Percentiles rank a stretch among this genome's conserved stretches.
Evolutionary conservation across 768 basidiomycete species (phyloP).

Genomic region (Terana coerulea): DNA sequence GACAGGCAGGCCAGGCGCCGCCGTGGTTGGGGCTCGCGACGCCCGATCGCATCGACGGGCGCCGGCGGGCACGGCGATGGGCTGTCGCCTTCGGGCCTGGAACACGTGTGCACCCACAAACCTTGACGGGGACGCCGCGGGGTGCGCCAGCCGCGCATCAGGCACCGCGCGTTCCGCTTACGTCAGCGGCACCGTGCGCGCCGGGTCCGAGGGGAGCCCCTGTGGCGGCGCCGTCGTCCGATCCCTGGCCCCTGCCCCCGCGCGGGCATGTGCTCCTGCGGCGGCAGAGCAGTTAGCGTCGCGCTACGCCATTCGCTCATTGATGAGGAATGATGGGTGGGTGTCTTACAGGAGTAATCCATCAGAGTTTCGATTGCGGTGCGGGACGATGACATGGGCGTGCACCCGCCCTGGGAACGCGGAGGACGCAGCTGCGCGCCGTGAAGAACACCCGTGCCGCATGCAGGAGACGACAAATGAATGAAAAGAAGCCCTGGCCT

Average conservation of each 20-base stretch:
- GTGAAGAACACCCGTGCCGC: no score
- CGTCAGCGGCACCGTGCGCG: background rate
- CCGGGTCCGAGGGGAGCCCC: background rate
- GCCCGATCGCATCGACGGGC: background rate
- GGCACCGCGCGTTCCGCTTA: background rate
- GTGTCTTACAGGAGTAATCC: background rate
- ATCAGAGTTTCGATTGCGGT: background rate
- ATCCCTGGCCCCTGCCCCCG: background rate
- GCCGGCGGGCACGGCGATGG: background rate
- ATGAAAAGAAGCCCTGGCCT: no score
- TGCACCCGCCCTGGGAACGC: no score
- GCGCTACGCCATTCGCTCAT: background rate
- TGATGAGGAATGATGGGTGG: background rate
- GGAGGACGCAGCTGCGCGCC: no score
- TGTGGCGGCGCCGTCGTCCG: background rate
- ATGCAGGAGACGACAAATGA: no score
- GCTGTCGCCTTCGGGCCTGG: background rate
- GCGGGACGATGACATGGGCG: no score
- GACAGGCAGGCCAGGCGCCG: no score
- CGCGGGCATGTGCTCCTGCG: background rate
- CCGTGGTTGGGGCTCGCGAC: background rate
- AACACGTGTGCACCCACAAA: background rate
- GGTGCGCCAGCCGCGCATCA: background rate
- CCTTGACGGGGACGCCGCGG: background rate
- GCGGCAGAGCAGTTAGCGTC: background rate